Evolutionary conservation across 2,329 filamentous ascomycete species (phyloP), one percentile per base, ranked within the genome.

Genomic region (Plectosphaerella sp.): DNA sequence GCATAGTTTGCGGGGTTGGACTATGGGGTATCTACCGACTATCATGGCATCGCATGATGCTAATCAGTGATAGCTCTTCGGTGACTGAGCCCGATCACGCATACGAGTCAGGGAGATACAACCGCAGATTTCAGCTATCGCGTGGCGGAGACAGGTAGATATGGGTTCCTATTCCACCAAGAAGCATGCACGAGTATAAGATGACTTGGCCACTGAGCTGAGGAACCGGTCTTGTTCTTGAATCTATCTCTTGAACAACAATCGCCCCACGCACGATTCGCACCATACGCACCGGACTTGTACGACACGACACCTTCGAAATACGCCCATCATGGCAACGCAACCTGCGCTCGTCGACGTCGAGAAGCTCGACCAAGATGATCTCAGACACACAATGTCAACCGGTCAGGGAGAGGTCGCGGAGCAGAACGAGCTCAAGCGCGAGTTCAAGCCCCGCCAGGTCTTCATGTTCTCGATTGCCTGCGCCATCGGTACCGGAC

Each of bases 401-500:
- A 46, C 7, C 14, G 11, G 24, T 3, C 10, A n/a, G 14, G 43
- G 43, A 15, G 43, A 46, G 12, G 12, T 25, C 20, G 9, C 12
- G 16, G 37, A 39, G 10, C 37, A 39, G 37, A 39, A 39, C 15
- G 37, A 51, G 25, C 49, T 51, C 8, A 48, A 42, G 12, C 39
- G 50, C 45, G 59, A 63, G 10, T 58, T 65, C 43, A 58, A 56
- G 39, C 64, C 58, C 28, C 67, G 62, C 16, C 68, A 65, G 0
- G 59, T 59, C 18, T 68, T 62, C 48, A 70, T 70, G 68, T 67
- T 72, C 54, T 66, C 68, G 2, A 67, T 72, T 42, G 68, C 66
- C 6, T 65, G 69, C 45, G 67, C 67, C 2, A 67, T 72, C 52
- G 69, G 69, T 7, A 67, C 62, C 37, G 68, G 69, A 46, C 63